Conservation (phyloP, 2,329 filamentous ascomycete genomes). For the Cytospora paraplurivora region DNA sequence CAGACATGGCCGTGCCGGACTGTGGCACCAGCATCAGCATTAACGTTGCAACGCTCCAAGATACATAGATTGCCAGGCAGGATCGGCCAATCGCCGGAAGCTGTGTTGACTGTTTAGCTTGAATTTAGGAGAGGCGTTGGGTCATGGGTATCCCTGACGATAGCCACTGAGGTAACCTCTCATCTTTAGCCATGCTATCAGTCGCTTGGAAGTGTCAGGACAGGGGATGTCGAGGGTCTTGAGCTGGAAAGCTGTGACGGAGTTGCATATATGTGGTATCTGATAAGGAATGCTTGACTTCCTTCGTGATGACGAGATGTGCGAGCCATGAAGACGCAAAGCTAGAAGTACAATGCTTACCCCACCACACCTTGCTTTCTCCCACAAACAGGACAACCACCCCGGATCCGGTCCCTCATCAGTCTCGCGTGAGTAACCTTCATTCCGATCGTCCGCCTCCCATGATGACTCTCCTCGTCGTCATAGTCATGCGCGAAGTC, state of each 20-base stretch:
- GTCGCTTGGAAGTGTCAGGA: not conserved
- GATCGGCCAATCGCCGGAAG: slow-evolving; percentile 7
- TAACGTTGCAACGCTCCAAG: slow-evolving; percentile 6
- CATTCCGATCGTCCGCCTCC: slow-evolving; percentile 70
- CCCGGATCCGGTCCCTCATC: slow-evolving; percentile 68
- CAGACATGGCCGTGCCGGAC: slow-evolving; percentile 13
- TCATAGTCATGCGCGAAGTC: slow-evolving; percentile 48
- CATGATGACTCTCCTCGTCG: slow-evolving; percentile 43
- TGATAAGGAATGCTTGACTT: not conserved
- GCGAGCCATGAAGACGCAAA: slow-evolving; percentile 2
- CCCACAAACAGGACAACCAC: slow-evolving; percentile 64
- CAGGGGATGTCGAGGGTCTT: not conserved
- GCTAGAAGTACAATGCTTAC: not conserved
- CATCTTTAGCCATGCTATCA: not conserved
- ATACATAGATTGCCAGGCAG: not conserved
- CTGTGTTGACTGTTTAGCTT: not conserved
- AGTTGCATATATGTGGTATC: slow-evolving; percentile 21
- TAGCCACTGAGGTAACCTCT: not conserved
- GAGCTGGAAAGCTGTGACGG: not conserved
- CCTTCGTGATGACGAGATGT: not conserved
- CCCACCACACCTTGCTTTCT: slow-evolving; percentile 35
- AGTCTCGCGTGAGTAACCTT: slow-evolving; percentile 88
- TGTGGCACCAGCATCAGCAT: slow-evolving; percentile 9
- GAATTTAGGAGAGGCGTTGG: not conserved
- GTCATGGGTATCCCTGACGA: not conserved